phyloP scores from a whole-genome alignment of 768 basidiomycete genomes.

The Fistulinella prunicolor region DNA sequence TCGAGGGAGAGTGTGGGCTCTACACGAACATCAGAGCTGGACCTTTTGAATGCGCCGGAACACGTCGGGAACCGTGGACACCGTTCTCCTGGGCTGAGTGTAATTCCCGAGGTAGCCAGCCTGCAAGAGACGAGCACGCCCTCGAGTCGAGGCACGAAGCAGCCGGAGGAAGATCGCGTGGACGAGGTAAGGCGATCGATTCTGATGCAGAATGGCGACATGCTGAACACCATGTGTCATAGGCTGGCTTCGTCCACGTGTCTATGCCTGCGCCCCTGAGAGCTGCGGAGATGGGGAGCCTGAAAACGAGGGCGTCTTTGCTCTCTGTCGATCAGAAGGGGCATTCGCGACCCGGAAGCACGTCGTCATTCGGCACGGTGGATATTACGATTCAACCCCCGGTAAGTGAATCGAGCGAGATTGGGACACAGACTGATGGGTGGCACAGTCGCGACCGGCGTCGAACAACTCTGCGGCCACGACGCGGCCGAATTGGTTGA shows the following conservation, averaged over 20 bases:
- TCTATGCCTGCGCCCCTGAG: constrained; percentile 31
- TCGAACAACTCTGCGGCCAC: constrained; percentile 34
- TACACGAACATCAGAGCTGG: constrained; percentile 49
- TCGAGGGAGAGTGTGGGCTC: constrained; percentile 53
- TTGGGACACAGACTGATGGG: constrained; percentile 2
- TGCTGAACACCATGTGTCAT: constrained; percentile 8
- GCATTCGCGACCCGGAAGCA: constrained; percentile 27
- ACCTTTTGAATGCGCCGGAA: constrained; percentile 47
- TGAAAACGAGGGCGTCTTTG: constrained; percentile 17
- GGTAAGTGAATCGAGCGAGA: constrained; percentile 16
- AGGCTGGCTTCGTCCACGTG: constrained; percentile 36
- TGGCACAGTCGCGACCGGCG: constrained; percentile 37
- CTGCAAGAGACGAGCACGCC: constrained; percentile 28
- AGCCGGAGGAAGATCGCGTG: constrained; percentile 35
- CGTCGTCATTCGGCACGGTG: constrained; percentile 31
- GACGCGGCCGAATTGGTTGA: constrained; percentile 32
- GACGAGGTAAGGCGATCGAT: constrained; percentile 30
- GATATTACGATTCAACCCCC: constrained; percentile 33
- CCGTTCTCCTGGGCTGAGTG: constrained; percentile 43
- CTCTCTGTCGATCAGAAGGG: constrained; percentile 24
- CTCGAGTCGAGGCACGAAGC: constrained; percentile 29
- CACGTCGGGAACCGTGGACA: constrained; percentile 28
- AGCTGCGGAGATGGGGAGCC: constrained; percentile 21
- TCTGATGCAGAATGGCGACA: constrained; percentile 1
- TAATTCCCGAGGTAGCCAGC: constrained; percentile 55